A percentile compares a stretch with the other conserved stretches of the same genome.
Conservation (phyloP, 257 asterid species). For the Solanum pennellii region DNA sequence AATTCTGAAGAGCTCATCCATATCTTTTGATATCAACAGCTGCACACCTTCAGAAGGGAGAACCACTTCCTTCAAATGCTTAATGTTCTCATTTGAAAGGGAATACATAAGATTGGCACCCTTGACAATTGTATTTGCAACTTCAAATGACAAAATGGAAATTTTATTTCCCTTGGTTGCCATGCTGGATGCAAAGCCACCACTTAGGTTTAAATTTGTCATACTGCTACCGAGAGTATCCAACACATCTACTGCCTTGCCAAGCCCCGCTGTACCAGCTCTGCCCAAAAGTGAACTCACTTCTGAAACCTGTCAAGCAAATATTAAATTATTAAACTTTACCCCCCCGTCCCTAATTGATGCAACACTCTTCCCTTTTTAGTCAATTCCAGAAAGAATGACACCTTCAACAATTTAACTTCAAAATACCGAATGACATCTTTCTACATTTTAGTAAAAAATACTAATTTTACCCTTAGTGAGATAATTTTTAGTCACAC, state of each 20-base stretch:
- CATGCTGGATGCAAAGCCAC: slow-evolving; percentile 86
- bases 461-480: neutral
- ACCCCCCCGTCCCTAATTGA: neutral
- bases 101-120: slow-evolving; percentile 89
- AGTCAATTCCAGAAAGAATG: neutral
- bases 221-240: slow-evolving; percentile 97
- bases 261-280: slow-evolving; percentile 46
- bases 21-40: slow-evolving; percentile 58
- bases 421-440: neutral
- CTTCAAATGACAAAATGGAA: slow-evolving; percentile 88
- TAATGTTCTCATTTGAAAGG: slow-evolving; percentile 60
- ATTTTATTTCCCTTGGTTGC: slow-evolving; percentile 71
- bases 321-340: neutral
- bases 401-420: neutral
- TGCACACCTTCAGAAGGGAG: slow-evolving; percentile 92
- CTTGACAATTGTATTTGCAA: slow-evolving; percentile 90
- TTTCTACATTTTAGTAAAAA: neutral
- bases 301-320: slow-evolving; percentile 71
- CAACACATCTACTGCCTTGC: slow-evolving; percentile 89
- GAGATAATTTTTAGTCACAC: neutral
- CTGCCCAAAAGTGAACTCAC: slow-evolving; percentile 82
- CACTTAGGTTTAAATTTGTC: slow-evolving; percentile 73
- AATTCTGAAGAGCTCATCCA: slow-evolving; percentile 74
- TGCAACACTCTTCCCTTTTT: neutral
- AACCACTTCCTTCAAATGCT: slow-evolving; percentile 69